phyloP scores from a whole-genome alignment of 441 rosid genomes.

The Erodium chrysanthum region DNA sequence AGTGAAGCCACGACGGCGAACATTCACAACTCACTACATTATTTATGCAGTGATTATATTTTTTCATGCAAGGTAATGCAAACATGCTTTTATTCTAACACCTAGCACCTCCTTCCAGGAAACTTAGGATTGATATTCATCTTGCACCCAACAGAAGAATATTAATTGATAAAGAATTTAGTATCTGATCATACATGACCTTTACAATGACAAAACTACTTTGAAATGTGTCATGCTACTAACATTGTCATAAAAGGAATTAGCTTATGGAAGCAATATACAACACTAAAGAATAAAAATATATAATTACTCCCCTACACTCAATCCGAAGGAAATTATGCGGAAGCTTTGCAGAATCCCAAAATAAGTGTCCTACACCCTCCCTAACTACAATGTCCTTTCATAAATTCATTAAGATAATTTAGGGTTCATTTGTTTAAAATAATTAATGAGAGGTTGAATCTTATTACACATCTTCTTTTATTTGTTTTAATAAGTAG shows the following conservation, averaged over 20 bases:
- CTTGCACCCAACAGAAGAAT: background rate
- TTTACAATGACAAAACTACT: background rate
- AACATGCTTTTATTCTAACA: background rate
- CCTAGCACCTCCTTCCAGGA: background rate
- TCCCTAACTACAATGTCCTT: background rate
- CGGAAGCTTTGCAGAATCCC: no score
- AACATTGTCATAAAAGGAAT: background rate
- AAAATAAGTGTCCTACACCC: background rate
- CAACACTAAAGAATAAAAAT: background rate
- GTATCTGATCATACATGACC: background rate
- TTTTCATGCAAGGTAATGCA: background rate
- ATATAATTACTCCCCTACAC: background rate
- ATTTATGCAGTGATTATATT: background rate
- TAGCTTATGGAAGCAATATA: background rate
- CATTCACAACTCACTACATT: background rate
- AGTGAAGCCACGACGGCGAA: background rate
- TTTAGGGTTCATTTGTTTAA: background rate
- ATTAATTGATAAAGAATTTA: background rate
- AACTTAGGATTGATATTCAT: background rate
- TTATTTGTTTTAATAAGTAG: background rate
- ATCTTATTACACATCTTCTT: background rate
- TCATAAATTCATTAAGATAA: background rate
- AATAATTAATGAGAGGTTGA: no score
- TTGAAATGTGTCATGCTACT: background rate
- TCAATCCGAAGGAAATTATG: no score